These are phyloP conservation scores for Coelastrella sp. DNA, from an alignment of 139 green algal genomes.

Conservation along the genomic window DNA sequence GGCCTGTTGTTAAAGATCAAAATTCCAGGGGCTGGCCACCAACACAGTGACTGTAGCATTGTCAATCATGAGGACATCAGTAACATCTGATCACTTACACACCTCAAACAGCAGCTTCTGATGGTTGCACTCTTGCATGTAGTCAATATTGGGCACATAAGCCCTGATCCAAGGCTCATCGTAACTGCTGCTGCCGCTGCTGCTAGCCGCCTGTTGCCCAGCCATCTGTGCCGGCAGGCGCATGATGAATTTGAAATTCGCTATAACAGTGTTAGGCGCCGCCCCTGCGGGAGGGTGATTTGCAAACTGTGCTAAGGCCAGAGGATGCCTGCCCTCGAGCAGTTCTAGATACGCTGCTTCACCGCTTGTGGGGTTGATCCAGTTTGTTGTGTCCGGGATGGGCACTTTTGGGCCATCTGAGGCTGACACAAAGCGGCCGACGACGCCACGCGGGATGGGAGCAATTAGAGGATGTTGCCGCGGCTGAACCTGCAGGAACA, in stretches of 20 bases:
- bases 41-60: neutral
- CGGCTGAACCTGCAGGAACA: neutral
- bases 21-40: neutral
- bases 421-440: conserved; percentile 21
- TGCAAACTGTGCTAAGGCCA: conserved; percentile 75
- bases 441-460: neutral
- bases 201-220: too few relatives aligned
- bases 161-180: conserved; percentile 46
- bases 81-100: neutral
- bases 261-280: conserved; percentile 75
- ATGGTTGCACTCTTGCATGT: neutral
- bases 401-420: conserved; percentile 34
- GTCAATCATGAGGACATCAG: too few relatives aligned
- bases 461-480: neutral
- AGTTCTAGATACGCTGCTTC: conserved; percentile 45
- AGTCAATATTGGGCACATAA: conserved; percentile 65
- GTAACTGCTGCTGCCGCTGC: neutral
- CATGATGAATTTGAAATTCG: conserved; percentile 57
- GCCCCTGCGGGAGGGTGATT: conserved; percentile 72
- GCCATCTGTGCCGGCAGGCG: neutral
- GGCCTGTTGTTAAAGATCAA: too few relatives aligned
- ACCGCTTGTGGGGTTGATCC: conserved; percentile 9
- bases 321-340: conserved; percentile 69
- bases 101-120: conserved; percentile 22
- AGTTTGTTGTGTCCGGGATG: neutral